Evolutionary conservation across 2,329 filamentous ascomycete genomes (phyloP).

Genomic region (Pleurostoma richardsiae): DNA sequence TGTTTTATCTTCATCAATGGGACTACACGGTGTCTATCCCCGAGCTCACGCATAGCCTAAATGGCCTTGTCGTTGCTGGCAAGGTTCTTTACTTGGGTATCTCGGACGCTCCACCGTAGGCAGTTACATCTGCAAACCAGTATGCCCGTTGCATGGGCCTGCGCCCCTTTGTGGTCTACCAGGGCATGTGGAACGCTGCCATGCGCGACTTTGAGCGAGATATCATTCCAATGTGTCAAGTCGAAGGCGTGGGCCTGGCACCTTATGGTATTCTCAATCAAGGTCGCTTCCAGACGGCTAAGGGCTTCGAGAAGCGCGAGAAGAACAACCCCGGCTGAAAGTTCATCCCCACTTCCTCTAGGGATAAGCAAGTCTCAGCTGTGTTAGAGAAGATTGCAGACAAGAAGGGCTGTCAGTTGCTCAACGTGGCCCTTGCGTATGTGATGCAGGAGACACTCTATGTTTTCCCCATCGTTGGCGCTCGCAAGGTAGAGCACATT

Average conservation of each 20-base stretch:
- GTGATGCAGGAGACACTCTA: conserved; percentile 1
- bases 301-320: conserved; percentile 16
- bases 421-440: not conserved
- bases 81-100: conserved; percentile 36
- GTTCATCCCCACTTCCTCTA: not conserved
- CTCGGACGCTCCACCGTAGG: conserved; percentile 33
- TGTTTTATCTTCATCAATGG: conserved; percentile 40
- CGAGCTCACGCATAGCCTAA: conserved; percentile 36
- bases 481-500: conserved; percentile 1
- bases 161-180: conserved; percentile 31
- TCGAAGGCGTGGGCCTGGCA: conserved; percentile 50
- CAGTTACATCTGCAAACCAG: conserved; percentile 30
- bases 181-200: conserved; percentile 30
- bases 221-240: conserved; percentile 58
- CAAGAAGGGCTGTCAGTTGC: conserved; percentile 1
- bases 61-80: conserved; percentile 32
- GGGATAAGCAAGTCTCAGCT: not conserved
- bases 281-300: conserved; percentile 24
- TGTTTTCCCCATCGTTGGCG: conserved; percentile 1
- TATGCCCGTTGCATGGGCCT: conserved; percentile 28
- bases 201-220: conserved; percentile 53
- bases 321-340: not conserved
- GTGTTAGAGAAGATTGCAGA: not conserved
- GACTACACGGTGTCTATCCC: conserved; percentile 34
- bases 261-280: conserved; percentile 49